Conservation (phyloP, 2,329 filamentous ascomycete genomes). For the Salinomyces thailandicus region DNA sequence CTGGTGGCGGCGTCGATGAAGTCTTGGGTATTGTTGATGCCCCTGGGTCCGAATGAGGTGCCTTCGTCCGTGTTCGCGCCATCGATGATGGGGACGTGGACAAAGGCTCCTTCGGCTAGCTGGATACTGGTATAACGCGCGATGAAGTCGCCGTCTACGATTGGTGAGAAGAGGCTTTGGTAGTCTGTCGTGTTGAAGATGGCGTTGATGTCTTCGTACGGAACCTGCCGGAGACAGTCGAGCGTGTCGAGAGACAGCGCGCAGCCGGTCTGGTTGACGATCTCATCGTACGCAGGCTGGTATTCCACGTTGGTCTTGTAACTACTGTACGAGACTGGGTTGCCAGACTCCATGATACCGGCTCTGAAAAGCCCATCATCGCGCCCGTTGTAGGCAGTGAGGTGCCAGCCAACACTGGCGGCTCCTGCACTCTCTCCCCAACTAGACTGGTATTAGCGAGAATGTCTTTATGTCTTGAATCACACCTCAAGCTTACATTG, state of each 20-base stretch:
- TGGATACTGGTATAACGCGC: slow-evolving; percentile 39
- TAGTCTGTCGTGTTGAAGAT: slow-evolving; percentile 17
- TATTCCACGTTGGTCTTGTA: slow-evolving; percentile 13
- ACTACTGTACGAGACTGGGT: slow-evolving; percentile 14
- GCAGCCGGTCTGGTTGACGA: slow-evolving; percentile 53
- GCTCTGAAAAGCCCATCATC: slow-evolving; percentile 39
- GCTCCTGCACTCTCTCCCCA: slow-evolving; percentile 30
- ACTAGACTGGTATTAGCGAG: slow-evolving; percentile 1
- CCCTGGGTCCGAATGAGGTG: slow-evolving; percentile 27
- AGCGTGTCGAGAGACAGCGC: slow-evolving; percentile 46
- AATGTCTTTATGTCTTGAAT: too few species aligned
- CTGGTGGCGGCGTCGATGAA: slow-evolving; percentile 33
- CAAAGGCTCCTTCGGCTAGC: slow-evolving; percentile 32
- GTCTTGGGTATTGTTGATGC: slow-evolving; percentile 30
- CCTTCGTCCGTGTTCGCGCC: slow-evolving; percentile 44
- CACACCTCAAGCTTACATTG: slow-evolving; percentile 27
- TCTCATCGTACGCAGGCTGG: slow-evolving; percentile 52
- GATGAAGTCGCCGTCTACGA: slow-evolving; percentile 41
- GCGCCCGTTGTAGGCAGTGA: slow-evolving; percentile 39
- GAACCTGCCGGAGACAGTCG: slow-evolving; percentile 50
- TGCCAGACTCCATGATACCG: slow-evolving; percentile 36
- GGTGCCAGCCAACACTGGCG: slow-evolving; percentile 34
- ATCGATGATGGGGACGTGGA: slow-evolving; percentile 36
- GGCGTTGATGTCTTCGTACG: slow-evolving; percentile 18
- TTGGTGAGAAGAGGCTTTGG: slow-evolving; percentile 1